Percentiles rank a stretch among this genome's conserved stretches.
Conservation (phyloP, 768 basidiomycete species). For the Podaxis mareebaensis region DNA sequence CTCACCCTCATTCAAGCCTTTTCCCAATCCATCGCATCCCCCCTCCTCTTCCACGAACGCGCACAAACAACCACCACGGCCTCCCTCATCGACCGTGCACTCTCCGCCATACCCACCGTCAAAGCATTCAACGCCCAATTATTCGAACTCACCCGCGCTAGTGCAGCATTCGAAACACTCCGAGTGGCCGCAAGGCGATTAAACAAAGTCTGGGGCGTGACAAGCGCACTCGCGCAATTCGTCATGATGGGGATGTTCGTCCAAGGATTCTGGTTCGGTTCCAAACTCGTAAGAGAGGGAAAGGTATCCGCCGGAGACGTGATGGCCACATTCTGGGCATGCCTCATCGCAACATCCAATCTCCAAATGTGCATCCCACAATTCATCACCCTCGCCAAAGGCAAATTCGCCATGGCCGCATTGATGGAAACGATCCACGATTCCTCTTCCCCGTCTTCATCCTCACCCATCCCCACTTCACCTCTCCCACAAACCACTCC, state of each 20-base stretch:
- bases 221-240: slow-evolving; percentile 72
- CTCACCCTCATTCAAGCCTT: slow-evolving; percentile 75
- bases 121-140: slow-evolving; percentile 86
- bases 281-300: slow-evolving; percentile 82
- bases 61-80: slow-evolving; percentile 68
- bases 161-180: slow-evolving; percentile 46
- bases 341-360: slow-evolving; percentile 85
- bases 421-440: slow-evolving; percentile 61
- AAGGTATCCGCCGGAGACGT: slow-evolving; percentile 71
- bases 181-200: slow-evolving; percentile 51
- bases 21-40: slow-evolving; percentile 69
- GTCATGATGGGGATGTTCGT: slow-evolving; percentile 92
- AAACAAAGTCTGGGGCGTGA: slow-evolving; percentile 75
- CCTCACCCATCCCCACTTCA: slow-evolving; percentile 22
- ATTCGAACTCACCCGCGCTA: slow-evolving; percentile 43
- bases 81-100: slow-evolving; percentile 76
- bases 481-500: slow-evolving; percentile 38
- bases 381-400: slow-evolving; percentile 74
- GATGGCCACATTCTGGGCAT: slow-evolving; percentile 99
- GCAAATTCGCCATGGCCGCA: slow-evolving; percentile 77
- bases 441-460: slow-evolving; percentile 30
- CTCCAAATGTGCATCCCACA: slow-evolving; percentile 87
- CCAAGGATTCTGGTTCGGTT: slow-evolving; percentile 95
- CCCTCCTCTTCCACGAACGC: slow-evolving; percentile 70
- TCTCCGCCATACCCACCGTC: slow-evolving; percentile 81